A percentile compares a stretch with the other conserved stretches of the same genome.
These are phyloP conservation scores for Cyanidioschyzon merolae DNA, from an alignment of 23 red algal species.

Conservation along the genomic window DNA sequence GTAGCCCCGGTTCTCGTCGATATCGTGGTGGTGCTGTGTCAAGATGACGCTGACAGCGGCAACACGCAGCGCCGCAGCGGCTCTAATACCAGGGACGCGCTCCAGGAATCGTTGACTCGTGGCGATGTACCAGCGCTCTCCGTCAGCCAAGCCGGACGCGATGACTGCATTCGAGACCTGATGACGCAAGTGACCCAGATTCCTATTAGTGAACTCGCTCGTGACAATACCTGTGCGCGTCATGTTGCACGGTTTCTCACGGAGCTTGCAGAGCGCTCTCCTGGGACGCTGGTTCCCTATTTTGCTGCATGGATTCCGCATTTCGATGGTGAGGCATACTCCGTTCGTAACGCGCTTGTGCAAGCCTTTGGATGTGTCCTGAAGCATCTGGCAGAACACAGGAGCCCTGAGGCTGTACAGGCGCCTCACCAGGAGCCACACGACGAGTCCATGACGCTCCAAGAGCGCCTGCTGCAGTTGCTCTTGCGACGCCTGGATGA, in stretches of 20 bases:
- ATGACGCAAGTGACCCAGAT: constrained; percentile 44
- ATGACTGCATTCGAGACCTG: constrained; percentile 37
- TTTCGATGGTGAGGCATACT: constrained; percentile 59
- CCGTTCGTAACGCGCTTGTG: constrained; percentile 53
- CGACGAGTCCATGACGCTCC: constrained; percentile 18
- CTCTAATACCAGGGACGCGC: too few relatives aligned
- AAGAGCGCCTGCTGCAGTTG: constrained; percentile 40
- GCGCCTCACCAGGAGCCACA: background rate
- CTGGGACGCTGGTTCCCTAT: constrained; percentile 22
- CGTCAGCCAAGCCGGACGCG: background rate
- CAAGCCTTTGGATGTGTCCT: constrained; percentile 46
- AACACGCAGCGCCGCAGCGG: background rate
- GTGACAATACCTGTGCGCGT: constrained; percentile 28
- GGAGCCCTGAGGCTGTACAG: too few relatives aligned
- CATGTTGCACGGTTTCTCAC: constrained; percentile 37
- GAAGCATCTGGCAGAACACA: background rate
- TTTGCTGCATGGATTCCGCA: constrained; percentile 35
- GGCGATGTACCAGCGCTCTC: background rate
- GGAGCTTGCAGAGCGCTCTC: constrained; percentile 30
- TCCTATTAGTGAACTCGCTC: constrained; percentile 30
- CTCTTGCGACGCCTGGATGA: constrained; percentile 44
- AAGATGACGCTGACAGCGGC: background rate
- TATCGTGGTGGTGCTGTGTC: background rate
- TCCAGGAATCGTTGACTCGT: background rate
- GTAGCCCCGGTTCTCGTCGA: background rate